A percentile compares a stretch with the other conserved stretches of the same genome.
phyloP scores from a whole-genome alignment of 2,329 filamentous ascomycete genomes.

The Rhexocercosporidium sp. region DNA sequence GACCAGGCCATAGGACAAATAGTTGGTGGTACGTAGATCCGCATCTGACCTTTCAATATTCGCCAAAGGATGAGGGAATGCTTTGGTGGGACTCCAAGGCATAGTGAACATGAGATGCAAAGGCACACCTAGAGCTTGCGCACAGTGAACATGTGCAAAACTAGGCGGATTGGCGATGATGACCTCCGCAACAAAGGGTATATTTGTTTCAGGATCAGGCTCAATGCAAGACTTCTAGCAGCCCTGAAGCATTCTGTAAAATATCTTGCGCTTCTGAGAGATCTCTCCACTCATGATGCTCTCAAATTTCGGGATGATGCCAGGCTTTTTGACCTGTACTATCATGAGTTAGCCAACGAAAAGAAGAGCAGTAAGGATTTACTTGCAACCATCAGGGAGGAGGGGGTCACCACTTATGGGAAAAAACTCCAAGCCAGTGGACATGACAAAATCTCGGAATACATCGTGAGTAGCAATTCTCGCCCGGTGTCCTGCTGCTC shows the following conservation, averaged over 20 bases:
- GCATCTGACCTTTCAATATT: conserved; percentile 48
- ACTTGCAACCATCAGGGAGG: conserved; percentile 68
- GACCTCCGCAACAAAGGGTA: conserved; percentile 36
- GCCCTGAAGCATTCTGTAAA: conserved; percentile 76
- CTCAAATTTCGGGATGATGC: conserved; percentile 79
- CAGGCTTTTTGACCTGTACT: conserved; percentile 85
- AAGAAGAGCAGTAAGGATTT: neutral
- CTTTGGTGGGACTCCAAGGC: conserved; percentile 31
- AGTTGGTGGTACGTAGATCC: conserved; percentile 48
- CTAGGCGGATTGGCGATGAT: conserved; percentile 39
- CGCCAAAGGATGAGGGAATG: conserved; percentile 48
- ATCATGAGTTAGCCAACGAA: neutral
- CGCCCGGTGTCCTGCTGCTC: conserved; percentile 58
- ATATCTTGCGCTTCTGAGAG: conserved; percentile 70
- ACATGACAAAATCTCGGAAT: conserved; percentile 58
- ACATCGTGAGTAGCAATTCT: conserved; percentile 60
- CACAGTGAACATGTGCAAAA: conserved; percentile 39
- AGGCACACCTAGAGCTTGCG: conserved; percentile 25
- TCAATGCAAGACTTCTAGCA: conserved; percentile 87
- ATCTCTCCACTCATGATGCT: conserved; percentile 77
- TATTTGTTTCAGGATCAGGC: conserved; percentile 34
- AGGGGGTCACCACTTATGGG: conserved; percentile 70
- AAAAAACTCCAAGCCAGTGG: conserved; percentile 61
- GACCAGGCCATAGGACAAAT: conserved; percentile 52
- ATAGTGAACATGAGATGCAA: conserved; percentile 32